These are phyloP conservation scores for Plenodomus biglobosus DNA, from an alignment of 2,329 filamentous ascomycete species.

Conservation along the genomic window DNA sequence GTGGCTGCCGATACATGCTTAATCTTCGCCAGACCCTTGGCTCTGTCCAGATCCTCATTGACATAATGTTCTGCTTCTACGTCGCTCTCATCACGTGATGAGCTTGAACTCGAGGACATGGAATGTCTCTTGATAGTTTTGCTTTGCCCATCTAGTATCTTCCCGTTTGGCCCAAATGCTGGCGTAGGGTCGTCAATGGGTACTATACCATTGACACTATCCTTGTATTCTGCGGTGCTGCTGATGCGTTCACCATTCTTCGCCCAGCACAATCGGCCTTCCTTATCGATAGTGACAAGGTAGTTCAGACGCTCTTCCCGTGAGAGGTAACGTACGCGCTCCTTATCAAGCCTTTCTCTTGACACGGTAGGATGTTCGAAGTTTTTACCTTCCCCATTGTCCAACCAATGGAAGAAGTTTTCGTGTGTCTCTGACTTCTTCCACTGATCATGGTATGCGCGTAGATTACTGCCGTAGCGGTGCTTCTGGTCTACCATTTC, in stretches of 20 bases:
- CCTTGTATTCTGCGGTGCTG: conserved; percentile 73
- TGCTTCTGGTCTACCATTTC: conserved; percentile 88
- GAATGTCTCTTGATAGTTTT: conserved; percentile 24
- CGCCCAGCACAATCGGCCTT: conserved; percentile 81
- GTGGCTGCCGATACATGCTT: conserved; percentile 70
- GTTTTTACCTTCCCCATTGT: conserved; percentile 72
- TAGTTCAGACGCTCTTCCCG: conserved; percentile 81
- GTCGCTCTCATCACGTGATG: conserved; percentile 54
- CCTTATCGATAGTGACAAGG: conserved; percentile 71
- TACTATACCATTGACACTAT: conserved; percentile 69
- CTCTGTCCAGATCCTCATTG: conserved; percentile 63
- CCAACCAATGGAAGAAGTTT: conserved; percentile 94
- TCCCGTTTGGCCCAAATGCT: conserved; percentile 41
- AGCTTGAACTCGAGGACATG: conserved; percentile 35
- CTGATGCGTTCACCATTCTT: conserved; percentile 79
- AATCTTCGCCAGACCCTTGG: conserved; percentile 62
- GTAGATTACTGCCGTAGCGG: conserved; percentile 79
- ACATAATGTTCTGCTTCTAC: conserved; percentile 66
- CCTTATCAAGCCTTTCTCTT: conserved; percentile 71
- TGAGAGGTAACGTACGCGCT: conserved; percentile 81
- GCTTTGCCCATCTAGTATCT: conserved; percentile 28
- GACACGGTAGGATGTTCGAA: conserved; percentile 73
- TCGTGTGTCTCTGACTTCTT: conserved; percentile 73
- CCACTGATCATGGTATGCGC: conserved; percentile 83
- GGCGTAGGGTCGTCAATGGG: conserved; percentile 47